Base-by-base conservation (phyloP, 2,329 filamentous ascomycete species). In the Cladophialophora yegresii region DNA sequence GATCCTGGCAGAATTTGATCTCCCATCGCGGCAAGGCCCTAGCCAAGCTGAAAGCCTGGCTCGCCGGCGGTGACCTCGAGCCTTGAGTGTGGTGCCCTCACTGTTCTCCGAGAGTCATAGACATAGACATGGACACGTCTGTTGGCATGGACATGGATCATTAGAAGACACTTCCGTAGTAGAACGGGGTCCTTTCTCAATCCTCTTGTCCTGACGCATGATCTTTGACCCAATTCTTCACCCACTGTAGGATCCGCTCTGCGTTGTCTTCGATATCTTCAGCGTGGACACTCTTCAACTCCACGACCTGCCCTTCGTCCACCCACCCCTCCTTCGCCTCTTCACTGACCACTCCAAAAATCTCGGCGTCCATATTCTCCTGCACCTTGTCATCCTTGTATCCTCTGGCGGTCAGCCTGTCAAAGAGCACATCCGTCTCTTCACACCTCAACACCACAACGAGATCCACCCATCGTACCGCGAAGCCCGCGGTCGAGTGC, bases 401-500 rank as follows among this genome's bases (percentile, higher is more conserved):
- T 67, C 91, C 89, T 70, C 89, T 90, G 45, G 65, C 58, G 60
- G 84, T 86, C 60, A 99, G 79, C 59, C 95, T 86, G 76, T 99
- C 95, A 75, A 95, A 98, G 2, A 96, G 84, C 13, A 89, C 81
- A 22, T 85, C 86, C 20, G 91, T 92, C 71, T 95, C 87, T 62
- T 90, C 91, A 66, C 79, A 81, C 53, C 95, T 84, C 68, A 99
- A 78, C 61, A 99, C 95, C 4, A 98, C 90, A 0, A 99, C 93
- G 2, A 99, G 84, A 76, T 99, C 95, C 74, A 99, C 89, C 91
- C 93, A 96, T 73, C 89, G 89, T 75, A 90, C 88, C 1, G 95
- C 95, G 74, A 98, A 98, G 23, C 98, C 80, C 73, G 98, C 95
- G 80, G 93, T 98, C 1, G 93, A 93, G 78, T 99, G 95, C 93